phyloP scores from a whole-genome alignment of 1,284 basidiomycete genomes.

The Inonotus hispidus region DNA sequence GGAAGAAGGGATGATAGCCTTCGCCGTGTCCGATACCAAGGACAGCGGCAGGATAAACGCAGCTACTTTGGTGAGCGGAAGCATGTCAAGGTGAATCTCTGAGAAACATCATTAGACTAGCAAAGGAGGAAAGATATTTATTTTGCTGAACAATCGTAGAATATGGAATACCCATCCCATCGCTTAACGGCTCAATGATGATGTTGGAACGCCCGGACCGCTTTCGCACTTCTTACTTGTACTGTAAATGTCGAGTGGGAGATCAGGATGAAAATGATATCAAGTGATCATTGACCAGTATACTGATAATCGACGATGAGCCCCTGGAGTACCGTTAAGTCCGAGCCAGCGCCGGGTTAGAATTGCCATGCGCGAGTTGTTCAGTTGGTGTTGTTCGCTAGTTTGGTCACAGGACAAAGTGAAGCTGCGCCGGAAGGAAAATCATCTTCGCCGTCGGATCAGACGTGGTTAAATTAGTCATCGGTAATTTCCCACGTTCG shows the following conservation, averaged over 20 bases:
- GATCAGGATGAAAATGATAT: background rate
- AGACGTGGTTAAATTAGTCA: background rate
- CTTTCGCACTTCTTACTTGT: background rate
- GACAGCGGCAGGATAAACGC: background rate
- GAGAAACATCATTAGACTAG: background rate
- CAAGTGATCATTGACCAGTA: background rate
- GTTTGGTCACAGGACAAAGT: background rate
- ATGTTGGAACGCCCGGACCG: background rate
- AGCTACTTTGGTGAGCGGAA: background rate
- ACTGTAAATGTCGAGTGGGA: conserved; percentile 23
- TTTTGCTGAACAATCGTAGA: background rate
- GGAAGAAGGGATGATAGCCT: conserved; percentile 28
- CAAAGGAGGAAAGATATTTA: background rate
- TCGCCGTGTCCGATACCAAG: background rate
- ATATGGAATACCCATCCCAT: background rate
- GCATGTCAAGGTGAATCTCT: background rate
- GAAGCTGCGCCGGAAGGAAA: background rate
- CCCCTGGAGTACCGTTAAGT: background rate
- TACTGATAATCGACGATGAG: background rate
- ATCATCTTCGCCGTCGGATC: background rate
- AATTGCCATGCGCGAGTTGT: background rate
- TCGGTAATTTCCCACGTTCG: background rate
- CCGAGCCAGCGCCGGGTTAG: background rate
- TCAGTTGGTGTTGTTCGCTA: background rate
- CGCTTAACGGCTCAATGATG: background rate